Percentiles rank a stretch among this genome's conserved stretches.
These are phyloP conservation scores for Triticum monococcum DNA, from an alignment of 176 grass and related monocot species.

Conservation along the genomic window DNA sequence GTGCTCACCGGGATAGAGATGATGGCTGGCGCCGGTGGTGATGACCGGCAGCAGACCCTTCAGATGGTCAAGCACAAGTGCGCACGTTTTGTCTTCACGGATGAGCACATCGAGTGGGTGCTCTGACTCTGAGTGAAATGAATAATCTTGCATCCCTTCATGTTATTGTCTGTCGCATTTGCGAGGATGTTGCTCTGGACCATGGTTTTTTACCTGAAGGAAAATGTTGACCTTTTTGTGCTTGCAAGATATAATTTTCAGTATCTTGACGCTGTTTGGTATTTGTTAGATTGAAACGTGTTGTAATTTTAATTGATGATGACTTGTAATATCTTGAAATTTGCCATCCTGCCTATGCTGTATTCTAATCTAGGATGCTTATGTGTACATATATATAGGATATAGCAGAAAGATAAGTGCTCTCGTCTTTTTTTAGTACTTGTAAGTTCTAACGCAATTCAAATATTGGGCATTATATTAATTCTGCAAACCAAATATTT, in stretches of 20 bases:
- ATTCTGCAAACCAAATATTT: neutral
- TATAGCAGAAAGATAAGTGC: neutral
- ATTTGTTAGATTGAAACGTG: neutral
- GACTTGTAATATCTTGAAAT: neutral
- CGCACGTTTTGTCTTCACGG: neutral
- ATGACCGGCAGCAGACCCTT: neutral
- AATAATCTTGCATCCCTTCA: too few relatives aligned
- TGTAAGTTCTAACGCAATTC: neutral
- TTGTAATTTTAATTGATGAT: neutral
- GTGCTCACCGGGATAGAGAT: neutral
- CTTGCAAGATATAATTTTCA: neutral
- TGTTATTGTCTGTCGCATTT: too few relatives aligned
- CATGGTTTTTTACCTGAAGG: too few relatives aligned
- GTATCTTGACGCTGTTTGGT: neutral
- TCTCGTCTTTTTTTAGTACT: neutral
- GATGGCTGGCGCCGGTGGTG: neutral
- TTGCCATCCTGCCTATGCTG: neutral
- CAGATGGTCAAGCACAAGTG: neutral
- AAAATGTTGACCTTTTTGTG: neutral
- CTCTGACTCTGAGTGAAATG: too few relatives aligned
- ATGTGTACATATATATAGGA: neutral
- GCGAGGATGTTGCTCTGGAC: too few relatives aligned
- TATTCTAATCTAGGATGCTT: neutral
- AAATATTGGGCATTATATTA: neutral
- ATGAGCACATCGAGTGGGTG: neutral